phyloP scores from a whole-genome alignment of 352 stramenopile species.

The Halophytophthora batemanensis region DNA sequence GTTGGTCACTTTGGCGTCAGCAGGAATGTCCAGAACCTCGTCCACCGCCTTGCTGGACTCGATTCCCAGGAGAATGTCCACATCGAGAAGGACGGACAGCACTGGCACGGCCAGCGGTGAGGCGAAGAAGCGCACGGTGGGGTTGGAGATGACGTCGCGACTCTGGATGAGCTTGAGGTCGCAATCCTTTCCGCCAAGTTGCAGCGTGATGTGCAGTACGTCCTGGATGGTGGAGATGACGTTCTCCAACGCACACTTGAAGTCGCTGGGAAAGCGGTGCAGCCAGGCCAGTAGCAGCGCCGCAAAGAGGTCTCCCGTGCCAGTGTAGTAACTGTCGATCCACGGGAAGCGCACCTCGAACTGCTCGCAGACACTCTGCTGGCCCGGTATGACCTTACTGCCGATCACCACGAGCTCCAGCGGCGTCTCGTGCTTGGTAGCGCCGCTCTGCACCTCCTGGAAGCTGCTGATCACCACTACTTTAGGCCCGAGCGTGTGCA shows the following conservation, averaged over 20 bases:
- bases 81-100: conserved; percentile 25
- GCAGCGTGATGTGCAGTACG: conserved; percentile 64
- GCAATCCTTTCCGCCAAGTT: conserved; percentile 60
- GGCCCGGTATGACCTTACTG: conserved; percentile 35
- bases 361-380: conserved; percentile 46
- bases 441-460: conserved; percentile 27
- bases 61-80: conserved; percentile 22
- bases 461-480: conserved; percentile 87
- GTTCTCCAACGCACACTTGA: conserved; percentile 68
- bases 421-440: conserved; percentile 12
- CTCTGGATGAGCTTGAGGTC: conserved; percentile 86
- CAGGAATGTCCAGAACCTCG: conserved; percentile 20
- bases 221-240: conserved; percentile 82
- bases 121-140: conserved; percentile 45
- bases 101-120: conserved; percentile 32
- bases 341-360: conserved; percentile 75
- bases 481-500: conserved; percentile 64
- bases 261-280: conserved; percentile 51
- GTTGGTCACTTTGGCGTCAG: conserved; percentile 12
- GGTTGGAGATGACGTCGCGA: conserved; percentile 63
- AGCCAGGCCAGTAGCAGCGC: conserved; percentile 83
- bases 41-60: not conserved
- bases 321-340: conserved; percentile 83
- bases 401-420: conserved; percentile 70
- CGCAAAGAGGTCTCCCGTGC: conserved; percentile 80